Base-by-base conservation (phyloP, 2,329 filamentous ascomycete genomes). In the Bipolaris victoriae region DNA sequence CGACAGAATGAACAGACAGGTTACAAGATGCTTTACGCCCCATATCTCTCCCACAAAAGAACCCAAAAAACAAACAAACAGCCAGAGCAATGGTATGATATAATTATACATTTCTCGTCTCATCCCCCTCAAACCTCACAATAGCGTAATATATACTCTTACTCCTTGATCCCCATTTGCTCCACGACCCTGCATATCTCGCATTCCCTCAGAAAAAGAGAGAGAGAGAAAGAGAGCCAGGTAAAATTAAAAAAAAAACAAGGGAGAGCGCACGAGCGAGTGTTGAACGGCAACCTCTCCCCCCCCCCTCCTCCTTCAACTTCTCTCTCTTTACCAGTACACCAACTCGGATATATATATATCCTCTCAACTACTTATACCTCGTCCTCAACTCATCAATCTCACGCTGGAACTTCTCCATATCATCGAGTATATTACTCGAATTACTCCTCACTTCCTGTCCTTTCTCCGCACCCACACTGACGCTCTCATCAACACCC, bases 401-500 rank as follows among this genome's bases (percentile, higher is more conserved):
- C 63, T 77, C 75, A 7, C 66, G 64, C 58, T 77, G 75, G 29
- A 77, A 76, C 58, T 63, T 71, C 33, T 76, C 74, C 74, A 77
- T 74, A 48, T 77, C 75, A 48, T 75, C 72, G 13, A 77, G 55
- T 5, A 77, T 74, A 55, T 68, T 75, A 15, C 55, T 64, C 7
- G 67, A 59, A 35, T 65, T 64, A 35, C 60, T 70, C 31, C 60
- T 58, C 7, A 31, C 16, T 16, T 33, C 45, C 18, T n/a, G 7
- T 13, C 20, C 13, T 15, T 46, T 51, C 16, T 18, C 37, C 20
- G 15, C 7, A 22, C 29, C 22, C 13, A 18, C 6, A 5, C 39
- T 29, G 26, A 10, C 26, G 26, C 26, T 53, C 31, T 57, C 49
- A 26, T 56, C 35, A 7, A 26, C 15, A 10, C 57, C 64, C 15